Conservation (phyloP, 257 asterid species). For the Solanum clarkiae region DNA sequence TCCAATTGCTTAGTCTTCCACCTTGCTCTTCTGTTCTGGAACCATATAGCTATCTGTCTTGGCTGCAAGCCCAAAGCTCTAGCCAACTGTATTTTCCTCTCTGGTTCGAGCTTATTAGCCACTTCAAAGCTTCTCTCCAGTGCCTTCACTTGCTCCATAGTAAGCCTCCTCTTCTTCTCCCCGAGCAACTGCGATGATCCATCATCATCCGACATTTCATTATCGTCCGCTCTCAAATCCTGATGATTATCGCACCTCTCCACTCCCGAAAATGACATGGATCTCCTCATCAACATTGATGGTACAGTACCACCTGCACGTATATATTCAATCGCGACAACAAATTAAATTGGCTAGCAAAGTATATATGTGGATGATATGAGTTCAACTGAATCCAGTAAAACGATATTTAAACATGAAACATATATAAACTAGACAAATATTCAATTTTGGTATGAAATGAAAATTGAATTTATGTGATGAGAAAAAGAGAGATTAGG, state of each 20-base stretch:
- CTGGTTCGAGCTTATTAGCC: slow-evolving; percentile 73
- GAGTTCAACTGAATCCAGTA: neutral
- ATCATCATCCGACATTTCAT: slow-evolving; percentile 58
- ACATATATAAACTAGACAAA: neutral
- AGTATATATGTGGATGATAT: neutral
- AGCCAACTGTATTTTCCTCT: slow-evolving; percentile 71
- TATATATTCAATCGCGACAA: neutral
- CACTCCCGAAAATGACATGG: slow-evolving; percentile 63
- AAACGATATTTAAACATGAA: neutral
- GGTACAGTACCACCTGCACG: slow-evolving; percentile 23
- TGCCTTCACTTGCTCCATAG: slow-evolving; percentile 74
- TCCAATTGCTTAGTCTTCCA: slow-evolving; percentile 83
- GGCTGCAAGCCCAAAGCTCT: slow-evolving; percentile 74
- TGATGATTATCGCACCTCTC: slow-evolving; percentile 39
- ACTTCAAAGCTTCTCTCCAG: slow-evolving; percentile 79
- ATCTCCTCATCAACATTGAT: slow-evolving; percentile 52
- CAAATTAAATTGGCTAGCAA: neutral
- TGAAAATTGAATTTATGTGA: neutral
- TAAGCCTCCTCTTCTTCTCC: slow-evolving; percentile 74
- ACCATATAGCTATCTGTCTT: slow-evolving; percentile 81
- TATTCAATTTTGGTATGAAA: neutral
- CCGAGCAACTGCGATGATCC: slow-evolving; percentile 38
- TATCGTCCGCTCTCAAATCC: slow-evolving; percentile 23
- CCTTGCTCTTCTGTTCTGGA: slow-evolving; percentile 82
- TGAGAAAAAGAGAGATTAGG: too few species aligned